Evolutionary conservation across 108 stramenopile genomes (phyloP), one percentile per base, ranked within the genome.

Genomic region (Thalassiosira profunda): DNA sequence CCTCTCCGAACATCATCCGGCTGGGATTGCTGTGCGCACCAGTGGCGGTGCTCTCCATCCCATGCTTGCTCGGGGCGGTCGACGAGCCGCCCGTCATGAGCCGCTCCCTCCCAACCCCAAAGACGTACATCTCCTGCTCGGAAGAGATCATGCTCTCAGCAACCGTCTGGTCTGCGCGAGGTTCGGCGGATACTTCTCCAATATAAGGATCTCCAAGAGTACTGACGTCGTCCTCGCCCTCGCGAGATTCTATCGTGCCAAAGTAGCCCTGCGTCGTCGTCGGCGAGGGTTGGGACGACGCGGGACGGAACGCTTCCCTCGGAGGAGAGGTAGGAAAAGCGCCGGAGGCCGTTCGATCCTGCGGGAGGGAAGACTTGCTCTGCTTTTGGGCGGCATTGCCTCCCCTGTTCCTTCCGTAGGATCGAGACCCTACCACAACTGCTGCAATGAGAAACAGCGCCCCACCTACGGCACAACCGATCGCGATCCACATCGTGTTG

Each of bases 121-220:
- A 68, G 1, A 66, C 63, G 41, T 21, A 70, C 12, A 59, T 37
- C 31, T 67, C 63, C 49, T 58, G 47, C 41, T 70, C 57, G 0
- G 69, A 58, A 29, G 58, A 66, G 10, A 71, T 42, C 60, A 77
- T 70, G 36, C 62, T 64, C 29, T 74, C 72, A 25, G 54, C 74
- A 0, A 79, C 77, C 35, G 77, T 79, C 8, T 58, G 56, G 24
- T 79, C 69, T 0, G 49, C 17, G 2, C 20, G 49, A 58, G 10
- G 44, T 74, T 42, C 75, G 43, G 64, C 35, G 10, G 77, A 79
- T 36, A 82, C 88, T 25, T 81, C 72, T 14, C 87, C 84, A 63
- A 83, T 88, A 62, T 88, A 78, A 49, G 90, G 93, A 67, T 95
- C 93, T 21, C 89, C 90, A 15, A 95, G 44, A 0, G 93, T 92